Evolutionary conservation across 1,284 basidiomycete species (phyloP), one percentile per base, ranked within the genome.

Genomic region (Nidula niveotomentosa): DNA sequence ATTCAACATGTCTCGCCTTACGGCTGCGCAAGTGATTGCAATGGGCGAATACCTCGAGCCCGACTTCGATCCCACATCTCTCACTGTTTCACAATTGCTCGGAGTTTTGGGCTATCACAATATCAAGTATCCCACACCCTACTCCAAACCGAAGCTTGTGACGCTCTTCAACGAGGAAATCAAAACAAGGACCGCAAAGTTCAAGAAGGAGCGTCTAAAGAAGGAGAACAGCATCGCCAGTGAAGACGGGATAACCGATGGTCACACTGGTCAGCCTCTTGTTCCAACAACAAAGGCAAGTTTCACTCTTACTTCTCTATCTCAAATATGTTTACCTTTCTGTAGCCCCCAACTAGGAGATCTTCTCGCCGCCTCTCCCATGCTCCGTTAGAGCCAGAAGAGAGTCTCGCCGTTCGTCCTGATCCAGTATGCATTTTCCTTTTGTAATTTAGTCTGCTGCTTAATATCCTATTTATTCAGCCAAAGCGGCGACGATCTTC

Each of bases 121-220:
- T 58, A 77, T 96, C 63, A 76, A 78, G 35, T 93, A 90, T 71
- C 85, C 91, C 6, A 83, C 87, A 2, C 85, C 86, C 1, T 89
- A 91, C 63, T 93, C 91, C 58, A 98, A 98, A 72, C 78, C 87
- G 6, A 94, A 93, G 63, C 84, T 98, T 23, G 82, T 98, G 8
- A 77, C 85, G 41, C 74, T 88, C 3, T 98, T 95, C 72, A 85
- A 93, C 56, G 78, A 86, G 36, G 79, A 93, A 69, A 82, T 98
- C 61, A 85, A 82, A 62, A 75, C 85, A 7, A 82, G 83, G 53
- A 76, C 81, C 5, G 67, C 71, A 15, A 86, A 85, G 61, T 72
- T 90, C 52, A 84, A 83, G 67, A 86, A 83, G 60, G 86, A 92
- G 58, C 76, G 85, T 46, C 58, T 86, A 51, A 83, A 85, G 72